Base-by-base conservation (phyloP, 1,284 basidiomycete genomes). In the Taiwanofungus camphoratus region DNA sequence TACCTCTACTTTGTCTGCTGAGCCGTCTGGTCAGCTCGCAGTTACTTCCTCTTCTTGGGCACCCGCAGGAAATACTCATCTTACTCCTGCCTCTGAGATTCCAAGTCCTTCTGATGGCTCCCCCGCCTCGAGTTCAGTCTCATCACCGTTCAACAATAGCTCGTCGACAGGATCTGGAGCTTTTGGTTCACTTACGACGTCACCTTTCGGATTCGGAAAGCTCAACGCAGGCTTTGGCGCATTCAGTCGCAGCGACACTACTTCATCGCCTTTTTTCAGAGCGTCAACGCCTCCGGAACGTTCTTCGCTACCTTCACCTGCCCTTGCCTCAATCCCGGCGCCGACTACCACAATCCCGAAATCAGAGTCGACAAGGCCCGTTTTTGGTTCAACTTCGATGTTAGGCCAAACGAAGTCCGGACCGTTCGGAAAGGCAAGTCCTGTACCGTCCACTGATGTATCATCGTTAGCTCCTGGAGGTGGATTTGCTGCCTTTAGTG, bases 181-280 rank as follows among this genome's bases (percentile, higher is more conserved):
- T 9, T 72, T 70, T 39, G 58, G 61, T 13, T 58, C 58, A 29
- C 52, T 69, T 9, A 58, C 59, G 22, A 57, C 64, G 7, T 62
- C 64, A 22, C 53, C 67, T 4, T 58, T 55, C 4, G 61, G 56
- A 0, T 69, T 70, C 43, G 52, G 63, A 21, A 68, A 65, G 44
- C 61, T 71, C 7, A 57, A 65, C 4, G 48, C 62, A 24, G 72
- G 72, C 0, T 66, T 67, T 52, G 70, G 69, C 13, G 66, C 63
- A 5, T 69, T 70, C 49, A 65, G 70, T 12, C 9, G 41, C 50
- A 26, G 56, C 55, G 18, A 43, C 57, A 53, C 57, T 22, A 57
- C 57, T 16, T 57, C 63, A 15, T 82, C 81, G 2, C 77, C 79
- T 1, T 82, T 80, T 61, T 70, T 74, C 56, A 71, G 73, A 47